Conservation (phyloP, 352 stramenopile genomes). For the Pythium chondricola region DNA sequence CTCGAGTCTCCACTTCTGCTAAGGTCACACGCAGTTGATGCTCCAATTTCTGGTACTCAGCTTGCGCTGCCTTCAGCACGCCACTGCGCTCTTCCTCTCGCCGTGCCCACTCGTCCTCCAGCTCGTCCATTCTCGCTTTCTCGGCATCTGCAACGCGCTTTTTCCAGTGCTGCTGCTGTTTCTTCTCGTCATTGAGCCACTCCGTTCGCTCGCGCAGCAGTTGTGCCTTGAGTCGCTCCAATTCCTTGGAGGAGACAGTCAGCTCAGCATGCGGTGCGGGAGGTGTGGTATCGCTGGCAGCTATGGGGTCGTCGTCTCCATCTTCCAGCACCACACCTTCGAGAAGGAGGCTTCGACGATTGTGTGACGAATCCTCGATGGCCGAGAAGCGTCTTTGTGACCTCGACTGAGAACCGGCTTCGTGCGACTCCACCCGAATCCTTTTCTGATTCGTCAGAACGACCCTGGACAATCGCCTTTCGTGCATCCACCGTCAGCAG, state of each 20-base stretch:
- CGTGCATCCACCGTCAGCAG: no score
- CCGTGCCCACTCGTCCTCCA: conserved; percentile 74
- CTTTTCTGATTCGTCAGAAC: no score
- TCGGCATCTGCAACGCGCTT: conserved; percentile 43
- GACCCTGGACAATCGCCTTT: no score
- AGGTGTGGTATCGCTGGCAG: not conserved
- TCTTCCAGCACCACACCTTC: no score
- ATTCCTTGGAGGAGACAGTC: conserved; percentile 12
- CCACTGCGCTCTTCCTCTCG: conserved; percentile 65
- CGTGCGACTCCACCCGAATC: no score
- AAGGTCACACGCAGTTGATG: conserved; percentile 49
- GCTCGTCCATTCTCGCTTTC: conserved; percentile 60
- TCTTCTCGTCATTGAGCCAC: conserved; percentile 45
- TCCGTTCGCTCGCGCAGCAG: conserved; percentile 29
- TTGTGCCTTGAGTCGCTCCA: conserved; percentile 23
- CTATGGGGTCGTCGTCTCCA: no score
- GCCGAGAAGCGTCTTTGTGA: no score
- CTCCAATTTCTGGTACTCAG: conserved; percentile 68
- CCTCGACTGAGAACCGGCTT: no score
- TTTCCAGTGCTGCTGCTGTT: conserved; percentile 50
- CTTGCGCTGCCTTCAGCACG: conserved; percentile 41
- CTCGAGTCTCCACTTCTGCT: conserved; percentile 45
- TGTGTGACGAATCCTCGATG: no score
- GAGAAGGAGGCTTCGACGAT: no score
- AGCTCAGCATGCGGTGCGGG: no score